Conservation (phyloP, 192 early-diverging fungal genomes). For the Linnemannia elongata region DNA sequence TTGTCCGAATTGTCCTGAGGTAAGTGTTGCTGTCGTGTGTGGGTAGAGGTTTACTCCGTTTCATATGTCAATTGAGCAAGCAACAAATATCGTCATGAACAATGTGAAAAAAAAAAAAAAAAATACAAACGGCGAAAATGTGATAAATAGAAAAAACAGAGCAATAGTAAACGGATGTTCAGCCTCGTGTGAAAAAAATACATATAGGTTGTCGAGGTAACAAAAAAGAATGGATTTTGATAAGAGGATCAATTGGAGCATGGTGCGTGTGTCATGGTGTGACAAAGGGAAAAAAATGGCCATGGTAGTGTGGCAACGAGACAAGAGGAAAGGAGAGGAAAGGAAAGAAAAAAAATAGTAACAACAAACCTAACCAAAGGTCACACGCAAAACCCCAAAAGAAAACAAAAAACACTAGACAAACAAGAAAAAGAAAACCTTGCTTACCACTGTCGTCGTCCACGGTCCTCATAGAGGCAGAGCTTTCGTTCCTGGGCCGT, state of each 20-base stretch:
- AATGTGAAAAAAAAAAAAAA: neutral
- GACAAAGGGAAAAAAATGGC: neutral
- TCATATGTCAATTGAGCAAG: neutral
- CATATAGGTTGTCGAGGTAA: neutral
- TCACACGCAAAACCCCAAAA: slow-evolving; percentile 1
- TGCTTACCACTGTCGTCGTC: slow-evolving; percentile 42
- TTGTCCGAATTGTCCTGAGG: neutral
- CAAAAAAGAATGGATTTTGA: neutral
- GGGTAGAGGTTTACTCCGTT: neutral
- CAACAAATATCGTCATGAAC: slow-evolving; percentile 6
- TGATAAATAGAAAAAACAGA: neutral
- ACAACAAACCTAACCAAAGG: neutral
- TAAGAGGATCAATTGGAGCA: neutral
- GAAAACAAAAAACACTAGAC: slow-evolving; percentile 5
- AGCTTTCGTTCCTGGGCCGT: slow-evolving; percentile 41
- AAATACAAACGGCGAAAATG: slow-evolving; percentile 19
- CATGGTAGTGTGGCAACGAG: neutral
- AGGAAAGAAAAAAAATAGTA: neutral
- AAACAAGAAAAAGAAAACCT: neutral
- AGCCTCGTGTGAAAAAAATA: neutral
- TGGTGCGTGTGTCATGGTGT: slow-evolving; percentile 1
- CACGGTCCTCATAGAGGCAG: slow-evolving; percentile 39
- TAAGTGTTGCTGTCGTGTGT: neutral
- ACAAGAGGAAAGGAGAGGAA: neutral
- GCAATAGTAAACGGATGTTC: neutral